Evolutionary conservation across 768 basidiomycete genomes (phyloP).

Genomic region (Lanmaoa rubissima): DNA sequence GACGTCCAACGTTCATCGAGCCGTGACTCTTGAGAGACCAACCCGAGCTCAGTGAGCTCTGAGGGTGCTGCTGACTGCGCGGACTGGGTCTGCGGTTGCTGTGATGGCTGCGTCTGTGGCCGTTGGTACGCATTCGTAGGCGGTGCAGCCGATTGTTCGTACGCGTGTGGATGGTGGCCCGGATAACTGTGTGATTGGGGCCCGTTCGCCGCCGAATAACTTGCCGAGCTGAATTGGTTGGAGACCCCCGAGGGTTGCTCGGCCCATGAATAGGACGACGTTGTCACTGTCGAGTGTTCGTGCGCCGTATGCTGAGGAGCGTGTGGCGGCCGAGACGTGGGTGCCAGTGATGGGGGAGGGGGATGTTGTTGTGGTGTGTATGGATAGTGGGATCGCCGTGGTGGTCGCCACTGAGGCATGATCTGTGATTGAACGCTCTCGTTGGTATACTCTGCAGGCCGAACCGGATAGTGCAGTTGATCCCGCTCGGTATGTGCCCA

Average conservation of each 20-base stretch:
- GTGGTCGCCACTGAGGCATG: slow-evolving; percentile 28
- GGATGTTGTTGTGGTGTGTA: slow-evolving; percentile 22
- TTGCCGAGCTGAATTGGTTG: slow-evolving; percentile 3
- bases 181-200: slow-evolving; percentile 9
- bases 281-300: slow-evolving; percentile 12
- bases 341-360: slow-evolving; percentile 3
- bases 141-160: slow-evolving; percentile 11
- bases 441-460: slow-evolving; percentile 6
- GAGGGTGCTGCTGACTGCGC: slow-evolving; percentile 24
- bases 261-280: slow-evolving; percentile 19
- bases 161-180: slow-evolving; percentile 18
- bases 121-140: slow-evolving; percentile 1
- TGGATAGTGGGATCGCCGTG: slow-evolving; percentile 28
- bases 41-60: slow-evolving; percentile 58
- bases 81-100: slow-evolving; percentile 4
- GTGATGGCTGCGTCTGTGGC: slow-evolving; percentile 1
- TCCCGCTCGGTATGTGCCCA: slow-evolving; percentile 22
- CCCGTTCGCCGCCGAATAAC: slow-evolving; percentile 11
- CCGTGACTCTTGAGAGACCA: slow-evolving; percentile 54
- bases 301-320: slow-evolving; percentile 19
- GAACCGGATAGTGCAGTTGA: neutral
- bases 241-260: slow-evolving; percentile 3
- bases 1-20: slow-evolving; percentile 59
- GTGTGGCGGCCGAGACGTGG: slow-evolving; percentile 3
- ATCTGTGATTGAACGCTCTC: slow-evolving; percentile 8